Percentiles rank a stretch among this genome's conserved stretches.
Conservation (phyloP, 2,329 filamentous ascomycete genomes). For the Apiospora sp. region DNA sequence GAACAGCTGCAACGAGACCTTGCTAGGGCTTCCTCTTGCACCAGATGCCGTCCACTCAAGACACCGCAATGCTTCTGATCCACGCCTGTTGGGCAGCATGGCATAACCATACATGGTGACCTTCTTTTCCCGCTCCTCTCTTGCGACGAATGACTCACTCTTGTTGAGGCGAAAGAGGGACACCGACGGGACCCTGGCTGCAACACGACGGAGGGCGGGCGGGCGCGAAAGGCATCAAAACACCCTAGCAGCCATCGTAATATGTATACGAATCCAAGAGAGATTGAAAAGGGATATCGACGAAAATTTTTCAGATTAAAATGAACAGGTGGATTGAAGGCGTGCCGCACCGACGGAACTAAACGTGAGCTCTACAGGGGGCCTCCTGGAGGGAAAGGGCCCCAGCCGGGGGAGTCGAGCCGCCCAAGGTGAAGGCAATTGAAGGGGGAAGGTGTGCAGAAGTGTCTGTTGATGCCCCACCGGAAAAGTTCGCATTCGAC, state of each 20-base stretch:
- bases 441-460: slow-evolving; percentile 17
- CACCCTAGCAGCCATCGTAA: slow-evolving; percentile 27
- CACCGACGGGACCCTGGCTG: not conserved
- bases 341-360: slow-evolving; percentile 31
- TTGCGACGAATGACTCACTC: slow-evolving; percentile 19
- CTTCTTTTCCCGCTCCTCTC: slow-evolving; percentile 1
- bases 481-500: slow-evolving; percentile 17
- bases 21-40: slow-evolving; percentile 18
- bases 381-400: not conserved
- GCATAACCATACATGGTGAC: slow-evolving; percentile 18
- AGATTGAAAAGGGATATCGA: slow-evolving; percentile 26
- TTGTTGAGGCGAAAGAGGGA: not conserved
- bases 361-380: slow-evolving; percentile 30
- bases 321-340: slow-evolving; percentile 32
- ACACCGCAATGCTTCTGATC: slow-evolving; percentile 23
- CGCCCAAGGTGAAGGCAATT: slow-evolving; percentile 22
- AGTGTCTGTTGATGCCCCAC: not conserved
- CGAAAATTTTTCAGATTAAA: slow-evolving; percentile 39
- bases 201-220: not conserved
- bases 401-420: slow-evolving; percentile 22
- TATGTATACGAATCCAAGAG: slow-evolving; percentile 27
- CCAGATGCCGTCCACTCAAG: slow-evolving; percentile 25
- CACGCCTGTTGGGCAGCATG: slow-evolving; percentile 41
- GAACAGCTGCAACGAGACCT: slow-evolving; percentile 22
- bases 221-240: slow-evolving; percentile 36